Conservation (phyloP, 1,284 basidiomycete genomes). For the Tylopilus orsonianus region DNA sequence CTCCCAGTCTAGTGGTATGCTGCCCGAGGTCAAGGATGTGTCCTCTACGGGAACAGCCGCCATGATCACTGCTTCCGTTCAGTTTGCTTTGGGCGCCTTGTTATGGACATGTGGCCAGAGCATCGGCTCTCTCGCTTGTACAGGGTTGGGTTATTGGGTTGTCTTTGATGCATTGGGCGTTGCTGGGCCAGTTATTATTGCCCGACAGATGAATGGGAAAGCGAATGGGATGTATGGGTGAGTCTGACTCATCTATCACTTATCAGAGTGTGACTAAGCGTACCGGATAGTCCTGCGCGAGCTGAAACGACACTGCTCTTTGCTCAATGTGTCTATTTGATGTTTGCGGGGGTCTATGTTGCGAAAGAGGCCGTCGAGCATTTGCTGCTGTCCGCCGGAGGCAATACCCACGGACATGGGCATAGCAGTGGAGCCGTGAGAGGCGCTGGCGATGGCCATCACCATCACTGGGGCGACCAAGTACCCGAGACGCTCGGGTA, state of each 20-base stretch:
- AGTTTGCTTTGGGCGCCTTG: constrained; percentile 64
- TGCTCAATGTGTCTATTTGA: constrained; percentile 84
- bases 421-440: constrained; percentile 12
- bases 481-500: constrained; percentile 42
- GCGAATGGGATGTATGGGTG: constrained; percentile 30
- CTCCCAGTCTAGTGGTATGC: neutral
- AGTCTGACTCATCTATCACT: constrained; percentile 1
- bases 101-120: constrained; percentile 94
- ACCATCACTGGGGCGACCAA: constrained; percentile 58
- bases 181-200: constrained; percentile 42
- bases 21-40: constrained; percentile 4
- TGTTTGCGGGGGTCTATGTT: constrained; percentile 90
- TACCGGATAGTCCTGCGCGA: constrained; percentile 60
- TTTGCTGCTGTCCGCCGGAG: constrained; percentile 61
- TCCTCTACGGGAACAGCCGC: constrained; percentile 28
- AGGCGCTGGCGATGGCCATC: constrained; percentile 50
- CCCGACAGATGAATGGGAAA: constrained; percentile 29
- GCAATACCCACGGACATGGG: constrained; percentile 27
- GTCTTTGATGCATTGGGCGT: constrained; percentile 92
- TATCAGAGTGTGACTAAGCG: neutral
- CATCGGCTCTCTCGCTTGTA: constrained; percentile 82
- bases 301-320: constrained; percentile 81
- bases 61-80: constrained; percentile 33
- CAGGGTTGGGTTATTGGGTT: constrained; percentile 92
- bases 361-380: constrained; percentile 93